A percentile compares a stretch with the other conserved stretches of the same genome.
Evolutionary conservation across 1,284 basidiomycete genomes (phyloP).

Genomic region (Ganoderma lucidum): DNA sequence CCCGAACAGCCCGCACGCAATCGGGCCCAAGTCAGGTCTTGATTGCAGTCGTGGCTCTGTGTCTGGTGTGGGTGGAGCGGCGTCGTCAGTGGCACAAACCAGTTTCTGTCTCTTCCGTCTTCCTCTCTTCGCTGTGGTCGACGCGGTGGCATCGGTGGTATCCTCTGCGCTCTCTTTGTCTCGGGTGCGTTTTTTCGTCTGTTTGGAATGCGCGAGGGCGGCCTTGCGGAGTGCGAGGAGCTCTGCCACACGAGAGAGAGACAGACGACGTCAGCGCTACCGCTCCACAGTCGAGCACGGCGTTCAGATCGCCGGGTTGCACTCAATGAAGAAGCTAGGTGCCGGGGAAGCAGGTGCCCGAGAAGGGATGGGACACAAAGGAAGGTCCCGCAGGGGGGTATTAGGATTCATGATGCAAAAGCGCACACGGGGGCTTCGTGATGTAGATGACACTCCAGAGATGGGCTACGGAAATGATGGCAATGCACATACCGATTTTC

Average conservation of each 20-base stretch:
- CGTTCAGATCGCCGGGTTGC: not conserved
- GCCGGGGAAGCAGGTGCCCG: constrained; percentile 1
- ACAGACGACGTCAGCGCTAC: constrained; percentile 9
- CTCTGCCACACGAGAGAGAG: constrained; percentile 10
- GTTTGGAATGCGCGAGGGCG: constrained; percentile 9
- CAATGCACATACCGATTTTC: constrained; percentile 47
- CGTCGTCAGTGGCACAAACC: constrained; percentile 8
- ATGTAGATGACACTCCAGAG: constrained; percentile 14
- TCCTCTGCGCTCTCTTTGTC: not conserved
- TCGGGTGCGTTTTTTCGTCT: constrained; percentile 12
- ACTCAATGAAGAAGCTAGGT: not conserved
- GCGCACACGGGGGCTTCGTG: constrained; percentile 8
- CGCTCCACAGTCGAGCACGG: not conserved
- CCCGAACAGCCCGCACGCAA: not conserved
- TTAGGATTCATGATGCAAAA: constrained; percentile 4
- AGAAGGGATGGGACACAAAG: constrained; percentile 16
- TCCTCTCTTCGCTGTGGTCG: constrained; percentile 24
- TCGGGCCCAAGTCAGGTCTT: not conserved
- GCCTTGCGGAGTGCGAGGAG: constrained; percentile 31
- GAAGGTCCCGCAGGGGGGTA: constrained; percentile 10
- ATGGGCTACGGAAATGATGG: not conserved
- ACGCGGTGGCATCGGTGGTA: not conserved
- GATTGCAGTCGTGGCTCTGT: constrained; percentile 11
- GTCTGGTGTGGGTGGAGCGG: not conserved
- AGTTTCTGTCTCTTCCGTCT: constrained; percentile 6